A percentile compares a stretch with the other conserved stretches of the same genome.
Conservation (phyloP, 2,329 filamentous ascomycete genomes). For the Xylaria sp. region DNA sequence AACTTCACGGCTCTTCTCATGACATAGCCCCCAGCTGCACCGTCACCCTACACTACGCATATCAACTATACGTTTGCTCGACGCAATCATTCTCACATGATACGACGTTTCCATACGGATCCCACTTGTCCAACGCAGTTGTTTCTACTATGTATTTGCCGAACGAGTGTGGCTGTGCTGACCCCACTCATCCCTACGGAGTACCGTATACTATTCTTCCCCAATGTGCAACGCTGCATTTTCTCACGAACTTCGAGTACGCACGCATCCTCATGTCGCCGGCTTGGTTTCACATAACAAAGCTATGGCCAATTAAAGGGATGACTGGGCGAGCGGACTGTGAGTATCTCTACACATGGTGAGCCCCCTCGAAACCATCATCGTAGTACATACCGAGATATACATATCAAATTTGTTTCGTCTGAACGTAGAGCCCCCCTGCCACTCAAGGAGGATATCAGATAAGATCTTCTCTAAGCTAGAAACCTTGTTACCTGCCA, state of each 20-base stretch:
- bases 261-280: neutral
- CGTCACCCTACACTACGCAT: neutral
- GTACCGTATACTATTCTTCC: neutral
- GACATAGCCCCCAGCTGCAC: neutral
- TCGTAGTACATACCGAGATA: neutral
- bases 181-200: neutral
- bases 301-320: neutral
- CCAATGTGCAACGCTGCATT: too few species aligned
- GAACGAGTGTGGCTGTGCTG: neutral
- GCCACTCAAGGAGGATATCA: neutral
- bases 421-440: neutral
- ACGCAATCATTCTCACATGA: conserved; percentile 5
- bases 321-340: neutral
- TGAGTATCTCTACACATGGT: neutral
- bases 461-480: conserved; percentile 3
- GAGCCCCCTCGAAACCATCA: neutral
- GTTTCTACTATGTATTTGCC: conserved; percentile 5
- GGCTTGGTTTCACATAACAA: neutral
- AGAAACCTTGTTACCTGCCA: neutral
- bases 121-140: conserved; percentile 6
- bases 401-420: neutral
- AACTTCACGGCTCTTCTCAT: conserved; percentile 2
- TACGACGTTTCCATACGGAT: neutral
- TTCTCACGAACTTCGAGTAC: neutral
- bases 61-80: neutral